Base-by-base conservation (phyloP, 2,329 filamentous ascomycete genomes). In the Fusarium sulawesiense region DNA sequence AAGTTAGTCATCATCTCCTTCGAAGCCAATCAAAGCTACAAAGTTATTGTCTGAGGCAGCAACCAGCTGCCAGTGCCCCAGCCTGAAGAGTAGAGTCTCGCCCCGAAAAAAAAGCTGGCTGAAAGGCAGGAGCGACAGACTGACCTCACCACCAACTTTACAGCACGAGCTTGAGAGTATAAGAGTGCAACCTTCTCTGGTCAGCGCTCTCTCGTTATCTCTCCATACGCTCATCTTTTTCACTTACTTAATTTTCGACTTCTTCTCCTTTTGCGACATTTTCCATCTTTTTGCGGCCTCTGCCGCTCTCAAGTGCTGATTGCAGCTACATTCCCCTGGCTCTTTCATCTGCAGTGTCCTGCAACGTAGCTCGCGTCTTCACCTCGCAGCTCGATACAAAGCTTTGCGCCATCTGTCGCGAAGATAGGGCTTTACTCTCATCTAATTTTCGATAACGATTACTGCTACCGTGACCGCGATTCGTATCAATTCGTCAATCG, bases 31-130 rank as follows among this genome's bases (percentile, higher is more conserved):
- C 62, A 74, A 71, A 72, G 66, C 53, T 41, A 34, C 61, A 54
- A 71, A 75, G 54, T 77, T 76, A 45, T 74, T 75, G 77, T 77
- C 77, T 79, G 78, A 80, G 78, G 78, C 77, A 80, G 75, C 78
- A 79, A 78, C 69, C 56, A 74, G 66, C 72, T 66, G 51, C 54
- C 55, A 62, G 45, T 37, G 18, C 34, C 18, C 68, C 66, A 55
- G 66, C 56, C 51, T 71, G 59, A 73, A 62, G 55, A 60, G 27
- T 53, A 56, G 45, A 68, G 55, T 56, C 59, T 65, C 63, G 62
- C 66, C 72, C 72, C 56, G 59, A 70, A 76, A 78, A 78, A 73
- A 79, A 79, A 79, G 75, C 75, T 75, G 72, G 75, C 75, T 75
- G 73, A 63, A 62, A 60, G 57, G 61, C 48, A 46, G 65, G 55